Base-by-base conservation (phyloP, 1,284 basidiomycete species). In the Paramarasmius palmivorus region DNA sequence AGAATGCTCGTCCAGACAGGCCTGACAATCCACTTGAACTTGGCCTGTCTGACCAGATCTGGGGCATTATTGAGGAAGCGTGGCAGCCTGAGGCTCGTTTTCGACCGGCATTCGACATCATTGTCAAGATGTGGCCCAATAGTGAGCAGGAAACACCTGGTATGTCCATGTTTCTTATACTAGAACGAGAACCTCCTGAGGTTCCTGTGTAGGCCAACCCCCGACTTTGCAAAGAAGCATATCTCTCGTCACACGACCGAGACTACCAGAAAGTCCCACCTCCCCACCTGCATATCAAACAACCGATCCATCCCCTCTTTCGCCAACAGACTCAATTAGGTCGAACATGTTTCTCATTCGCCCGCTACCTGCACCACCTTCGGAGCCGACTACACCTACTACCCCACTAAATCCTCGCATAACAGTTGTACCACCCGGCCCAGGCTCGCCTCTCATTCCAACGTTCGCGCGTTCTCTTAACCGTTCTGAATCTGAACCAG, bases 1-100 rank as follows among this genome's bases (percentile, higher is more conserved):
- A 53, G 38, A 17, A 46, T 6, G 45, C 20, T 25, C 52, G 52
- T 15, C 52, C 52, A 8, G 52, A 53, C n/a, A 46, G 52, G 29
- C 42, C 42, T 20, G 45, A 53, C 6, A 14, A 23, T 17, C 17
- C 19, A 34, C 17, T 15, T 2, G 40, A 23, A 19, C 17, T 32
- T 20, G 52, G 45, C n/a, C 19, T 53, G 15, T 1, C 52, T 22
- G 52, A 48, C 15, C 20, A 49, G 14, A 14, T 48, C 10, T 53
- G 52, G 52, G 17, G 34, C 4, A 47, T 53, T 20, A 38, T 53
- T 25, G 44, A 53, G 20, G 44, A 46, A 25, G 14, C 17, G 10
- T 53, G 52, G 52, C 17, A 47, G 10, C 26, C 38, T 17, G 44
- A 53, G 17, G 45, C 52, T 7, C 2, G 44, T 15, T 45, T 53